Evolutionary conservation across 164 flowering plant species (phyloP).

Genomic region (Taxillus chinensis): DNA sequence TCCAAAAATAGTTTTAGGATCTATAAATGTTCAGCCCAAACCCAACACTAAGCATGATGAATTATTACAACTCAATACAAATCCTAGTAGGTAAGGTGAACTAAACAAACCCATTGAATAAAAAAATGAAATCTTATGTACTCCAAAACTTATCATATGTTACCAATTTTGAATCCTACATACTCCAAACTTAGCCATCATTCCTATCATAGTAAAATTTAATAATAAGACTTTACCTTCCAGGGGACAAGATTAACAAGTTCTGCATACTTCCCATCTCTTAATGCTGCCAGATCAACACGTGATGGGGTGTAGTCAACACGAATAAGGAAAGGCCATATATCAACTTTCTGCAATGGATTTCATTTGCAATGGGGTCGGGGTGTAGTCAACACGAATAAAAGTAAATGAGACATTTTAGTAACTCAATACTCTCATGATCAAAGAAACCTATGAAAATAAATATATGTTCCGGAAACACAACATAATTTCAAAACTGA

Average conservation of each 20-base stretch:
- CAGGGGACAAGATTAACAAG: slow-evolving; percentile 85
- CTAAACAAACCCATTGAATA: too few species aligned
- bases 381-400: too few species aligned
- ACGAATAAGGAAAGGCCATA: slow-evolving; percentile 62
- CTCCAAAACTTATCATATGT: too few species aligned
- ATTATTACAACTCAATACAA: too few species aligned
- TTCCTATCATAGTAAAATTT: background rate
- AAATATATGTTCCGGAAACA: background rate
- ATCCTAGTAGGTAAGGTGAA: too few species aligned
- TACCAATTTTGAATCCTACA: too few species aligned
- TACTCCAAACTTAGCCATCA: too few species aligned
- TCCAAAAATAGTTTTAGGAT: too few species aligned
- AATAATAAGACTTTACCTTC: slow-evolving; percentile 55
- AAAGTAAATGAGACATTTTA: too few species aligned
- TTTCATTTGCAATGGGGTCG: background rate
- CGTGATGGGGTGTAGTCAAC: slow-evolving; percentile 81
- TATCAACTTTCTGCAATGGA: slow-evolving; percentile 72
- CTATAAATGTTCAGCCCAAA: too few species aligned
- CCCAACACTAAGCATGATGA: too few species aligned
- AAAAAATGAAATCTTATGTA: too few species aligned
- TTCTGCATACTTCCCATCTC: slow-evolving; percentile 87
- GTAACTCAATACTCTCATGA: background rate
- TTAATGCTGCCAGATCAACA: slow-evolving; percentile 75
- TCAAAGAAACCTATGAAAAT: background rate
- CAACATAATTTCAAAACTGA: background rate